These are phyloP conservation scores for Juglanconis sp. DNA, from an alignment of 2,329 filamentous ascomycete species.

Conservation along the genomic window DNA sequence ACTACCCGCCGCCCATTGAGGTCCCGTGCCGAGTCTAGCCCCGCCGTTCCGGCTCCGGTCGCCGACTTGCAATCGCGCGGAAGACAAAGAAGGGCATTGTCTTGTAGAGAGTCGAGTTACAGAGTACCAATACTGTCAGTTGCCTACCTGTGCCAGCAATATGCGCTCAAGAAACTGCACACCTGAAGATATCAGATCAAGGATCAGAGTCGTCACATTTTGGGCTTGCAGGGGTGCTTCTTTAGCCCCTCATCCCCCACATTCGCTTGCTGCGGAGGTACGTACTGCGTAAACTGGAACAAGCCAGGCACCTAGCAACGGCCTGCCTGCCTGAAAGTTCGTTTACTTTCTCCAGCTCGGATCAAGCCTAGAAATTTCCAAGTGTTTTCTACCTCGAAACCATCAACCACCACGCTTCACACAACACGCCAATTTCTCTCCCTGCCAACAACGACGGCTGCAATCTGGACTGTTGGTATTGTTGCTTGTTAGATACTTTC, in stretches of 20 bases:
- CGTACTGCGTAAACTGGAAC: not conserved
- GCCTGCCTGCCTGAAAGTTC: not conserved
- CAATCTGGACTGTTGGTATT: constrained; percentile 8
- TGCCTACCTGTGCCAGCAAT: not conserved
- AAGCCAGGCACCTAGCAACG: not conserved
- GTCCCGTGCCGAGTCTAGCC: not conserved
- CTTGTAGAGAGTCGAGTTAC: no score
- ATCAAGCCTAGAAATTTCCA: not conserved
- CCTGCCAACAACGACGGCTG: not conserved
- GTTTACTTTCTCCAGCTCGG: not conserved
- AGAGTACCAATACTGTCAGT: no score
- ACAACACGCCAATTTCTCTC: not conserved
- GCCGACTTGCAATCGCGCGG: not conserved
- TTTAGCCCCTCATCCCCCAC: constrained; percentile 3
- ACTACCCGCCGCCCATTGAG: not conserved
- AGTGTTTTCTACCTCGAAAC: not conserved
- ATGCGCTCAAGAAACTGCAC: not conserved
- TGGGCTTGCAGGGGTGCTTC: not conserved
- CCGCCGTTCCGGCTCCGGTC: not conserved
- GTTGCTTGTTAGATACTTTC: not conserved
- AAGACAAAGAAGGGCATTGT: not conserved
- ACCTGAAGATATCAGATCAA: not conserved
- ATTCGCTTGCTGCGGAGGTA: not conserved
- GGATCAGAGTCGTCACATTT: not conserved
- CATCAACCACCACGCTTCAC: not conserved